A percentile compares a stretch with the other conserved stretches of the same genome.
These are phyloP conservation scores for Echeveria elegans DNA, from an alignment of 164 flowering plant species.

Conservation along the genomic window DNA sequence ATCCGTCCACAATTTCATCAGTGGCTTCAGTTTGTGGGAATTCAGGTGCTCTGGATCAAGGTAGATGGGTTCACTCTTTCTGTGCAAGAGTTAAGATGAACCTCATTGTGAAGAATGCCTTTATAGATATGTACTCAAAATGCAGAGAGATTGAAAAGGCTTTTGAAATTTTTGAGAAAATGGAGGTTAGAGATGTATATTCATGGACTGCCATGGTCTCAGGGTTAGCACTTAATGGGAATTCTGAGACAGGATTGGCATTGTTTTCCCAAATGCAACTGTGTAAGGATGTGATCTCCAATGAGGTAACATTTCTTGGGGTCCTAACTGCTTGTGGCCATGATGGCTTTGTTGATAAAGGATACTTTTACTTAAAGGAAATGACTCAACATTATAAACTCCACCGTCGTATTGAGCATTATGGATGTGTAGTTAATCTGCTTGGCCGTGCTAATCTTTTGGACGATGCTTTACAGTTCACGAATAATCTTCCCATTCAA, in stretches of 20 bases:
- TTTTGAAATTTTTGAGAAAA: background rate
- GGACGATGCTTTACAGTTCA: background rate
- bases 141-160: constrained; percentile 3
- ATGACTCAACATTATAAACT: constrained; percentile 6
- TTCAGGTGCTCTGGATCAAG: constrained; percentile 9
- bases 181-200: background rate
- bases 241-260: constrained; percentile 7
- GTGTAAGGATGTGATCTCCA: background rate
- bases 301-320: constrained; percentile 9
- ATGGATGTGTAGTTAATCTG: constrained; percentile 7
- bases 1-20: background rate
- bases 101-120: constrained; percentile 8
- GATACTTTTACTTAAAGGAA: background rate
- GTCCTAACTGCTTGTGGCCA: constrained; percentile 7
- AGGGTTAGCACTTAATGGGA: constrained; percentile 7
- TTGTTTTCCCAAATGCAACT: constrained; percentile 4
- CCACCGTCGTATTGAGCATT: constrained; percentile 7
- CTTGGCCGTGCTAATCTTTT: constrained; percentile 10
- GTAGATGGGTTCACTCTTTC: constrained; percentile 9
- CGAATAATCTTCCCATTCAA: background rate
- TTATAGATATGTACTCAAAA: constrained; percentile 8
- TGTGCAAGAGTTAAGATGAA: constrained; percentile 8
- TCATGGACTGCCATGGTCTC: constrained; percentile 9
- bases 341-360: constrained; percentile 7
- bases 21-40: constrained; percentile 9